Percentiles rank a stretch among this genome's conserved stretches.
Evolutionary conservation across 768 basidiomycete genomes (phyloP).

Genomic region (Epithele typhae): DNA sequence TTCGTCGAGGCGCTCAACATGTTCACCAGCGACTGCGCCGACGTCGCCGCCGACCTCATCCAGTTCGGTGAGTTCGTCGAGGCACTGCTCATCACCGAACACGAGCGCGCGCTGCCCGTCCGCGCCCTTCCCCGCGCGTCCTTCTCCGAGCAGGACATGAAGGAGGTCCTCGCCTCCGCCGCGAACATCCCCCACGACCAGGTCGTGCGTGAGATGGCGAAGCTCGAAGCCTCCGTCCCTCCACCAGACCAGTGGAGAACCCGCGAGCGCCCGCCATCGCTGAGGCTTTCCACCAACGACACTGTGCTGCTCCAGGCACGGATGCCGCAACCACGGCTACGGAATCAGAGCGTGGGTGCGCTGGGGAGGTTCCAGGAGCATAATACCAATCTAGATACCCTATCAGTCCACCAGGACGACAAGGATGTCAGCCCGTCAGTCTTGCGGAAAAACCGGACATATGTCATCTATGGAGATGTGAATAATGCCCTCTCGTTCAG

Average conservation of each 20-base stretch:
- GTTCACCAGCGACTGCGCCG: conserved; percentile 8
- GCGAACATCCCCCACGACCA: conserved; percentile 4
- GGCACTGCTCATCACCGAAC: conserved; percentile 4
- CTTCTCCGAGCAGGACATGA: conserved; percentile 11
- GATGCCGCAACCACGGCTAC: conserved; percentile 5
- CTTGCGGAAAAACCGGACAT: conserved; percentile 8
- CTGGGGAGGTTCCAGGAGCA: not conserved
- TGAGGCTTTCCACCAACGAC: conserved; percentile 12
- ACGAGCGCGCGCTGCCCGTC: not conserved
- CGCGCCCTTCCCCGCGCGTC: conserved; percentile 7
- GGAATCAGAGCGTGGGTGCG: conserved; percentile 1
- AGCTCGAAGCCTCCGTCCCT: not conserved
- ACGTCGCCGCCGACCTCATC: conserved; percentile 13
- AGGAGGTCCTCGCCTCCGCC: conserved; percentile 4
- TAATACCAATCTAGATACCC: too few species aligned
- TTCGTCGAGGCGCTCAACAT: conserved; percentile 12
- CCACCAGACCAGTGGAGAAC: not conserved
- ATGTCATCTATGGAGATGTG: conserved; percentile 11
- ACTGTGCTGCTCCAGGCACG: conserved; percentile 10
- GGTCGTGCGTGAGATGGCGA: conserved; percentile 6
- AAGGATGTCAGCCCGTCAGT: too few species aligned
- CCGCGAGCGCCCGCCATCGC: conserved; percentile 9
- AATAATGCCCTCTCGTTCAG: not conserved
- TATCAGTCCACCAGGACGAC: not conserved
- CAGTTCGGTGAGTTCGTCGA: conserved; percentile 10